Base-by-base conservation (phyloP, 169 alveolate genomes). In the Plasmodium ovale region DNA sequence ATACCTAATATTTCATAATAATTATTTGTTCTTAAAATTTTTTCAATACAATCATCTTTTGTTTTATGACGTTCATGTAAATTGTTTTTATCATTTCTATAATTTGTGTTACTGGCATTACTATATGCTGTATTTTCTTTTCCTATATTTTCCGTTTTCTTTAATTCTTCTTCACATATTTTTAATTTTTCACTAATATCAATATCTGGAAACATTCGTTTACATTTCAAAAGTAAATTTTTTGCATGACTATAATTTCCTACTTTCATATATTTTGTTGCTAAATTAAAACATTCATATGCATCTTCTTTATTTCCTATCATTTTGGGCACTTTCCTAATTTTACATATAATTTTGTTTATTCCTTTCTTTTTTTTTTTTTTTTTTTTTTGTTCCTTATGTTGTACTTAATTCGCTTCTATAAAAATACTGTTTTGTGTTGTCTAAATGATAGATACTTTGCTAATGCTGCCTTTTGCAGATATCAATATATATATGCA, bases 1-100 rank as follows among this genome's bases (percentile, higher is more conserved):
- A 98, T 91, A 23, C 98, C 98, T 59, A 98, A 93, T 14, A 97
- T 94, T 77, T 96, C 98, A 84, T 97, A 97, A 93, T 94, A 97
- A 90, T 96, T 96, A 92, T 92, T 93, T 54, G 97, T 92, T 49
- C 93, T 93, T 31, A 97, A 92, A 23, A 96, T 95, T 77, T 93
- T 94, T 92, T 90, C 96, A 10, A 79, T 31, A 27, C 69, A 35
- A 21, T 79, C 89, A 79, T 79, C 82, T 68, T 79, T 79, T 64
- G 62, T 58, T 31, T 58, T 51, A 53, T 31, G 71, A 29, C 89
- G 89, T 64, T 79, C 89, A 79, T 79, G 79, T 49, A 79, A 12
- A 35, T 64, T 79, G 58, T 33, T 65, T 21, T 44, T 54, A 64
- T 44, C 37, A 6, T 39, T 37, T 79, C 79, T 33, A 53, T 33